Evolutionary conservation across 2,329 filamentous ascomycete species (phyloP).

Genomic region (Penicillium brasilianum): DNA sequence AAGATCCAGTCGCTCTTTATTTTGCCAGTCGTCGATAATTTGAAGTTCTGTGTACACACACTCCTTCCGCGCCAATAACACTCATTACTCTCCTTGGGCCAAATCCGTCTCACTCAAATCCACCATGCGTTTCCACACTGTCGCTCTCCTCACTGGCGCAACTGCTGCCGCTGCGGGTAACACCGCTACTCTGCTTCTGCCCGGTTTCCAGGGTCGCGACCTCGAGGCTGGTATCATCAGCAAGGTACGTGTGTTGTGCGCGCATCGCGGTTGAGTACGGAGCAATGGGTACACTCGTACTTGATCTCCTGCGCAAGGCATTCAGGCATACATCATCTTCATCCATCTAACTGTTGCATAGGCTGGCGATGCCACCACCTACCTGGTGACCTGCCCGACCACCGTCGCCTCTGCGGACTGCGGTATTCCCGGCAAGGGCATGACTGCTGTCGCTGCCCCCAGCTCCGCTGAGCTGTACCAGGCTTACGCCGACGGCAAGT

Average conservation of each 20-base stretch:
- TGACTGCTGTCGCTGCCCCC: constrained; percentile 31
- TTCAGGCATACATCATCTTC: not conserved
- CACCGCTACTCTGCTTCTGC: constrained; percentile 30
- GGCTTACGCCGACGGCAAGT: constrained; percentile 25
- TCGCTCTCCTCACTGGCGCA: constrained; percentile 34
- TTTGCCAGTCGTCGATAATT: constrained; percentile 19
- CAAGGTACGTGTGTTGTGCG: constrained; percentile 19
- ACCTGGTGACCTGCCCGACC: constrained; percentile 31
- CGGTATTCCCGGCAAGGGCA: constrained; percentile 28
- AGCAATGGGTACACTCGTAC: too few relatives aligned
- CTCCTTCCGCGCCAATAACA: constrained; percentile 8
- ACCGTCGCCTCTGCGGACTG: constrained; percentile 21
- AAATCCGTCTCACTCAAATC: constrained; percentile 10
- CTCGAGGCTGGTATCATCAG: constrained; percentile 27
- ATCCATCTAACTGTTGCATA: constrained; percentile 15
- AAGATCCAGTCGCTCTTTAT: constrained; percentile 18
- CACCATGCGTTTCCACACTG: constrained; percentile 33
- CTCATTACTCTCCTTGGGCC: constrained; percentile 10
- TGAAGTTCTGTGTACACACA: constrained; percentile 19
- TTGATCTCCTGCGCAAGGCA: not conserved
- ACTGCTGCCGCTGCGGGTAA: constrained; percentile 30
- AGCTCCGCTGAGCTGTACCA: constrained; percentile 28
- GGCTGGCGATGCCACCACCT: constrained; percentile 32
- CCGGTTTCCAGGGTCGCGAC: constrained; percentile 29
- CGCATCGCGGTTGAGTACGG: not conserved